phyloP scores from a whole-genome alignment of 441 rosid genomes.

The Gossypium trilobum region DNA sequence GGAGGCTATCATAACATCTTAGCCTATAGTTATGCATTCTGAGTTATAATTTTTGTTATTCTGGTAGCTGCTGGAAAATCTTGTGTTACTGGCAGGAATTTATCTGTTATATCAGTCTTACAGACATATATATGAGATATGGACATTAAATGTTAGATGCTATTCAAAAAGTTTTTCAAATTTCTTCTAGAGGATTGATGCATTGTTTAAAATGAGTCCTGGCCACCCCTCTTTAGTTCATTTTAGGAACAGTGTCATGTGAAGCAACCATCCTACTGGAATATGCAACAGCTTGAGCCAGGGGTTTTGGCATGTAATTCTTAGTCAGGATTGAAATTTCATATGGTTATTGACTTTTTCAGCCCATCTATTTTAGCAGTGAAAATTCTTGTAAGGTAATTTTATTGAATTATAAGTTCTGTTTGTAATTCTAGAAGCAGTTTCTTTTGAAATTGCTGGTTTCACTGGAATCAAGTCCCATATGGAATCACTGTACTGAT shows the following conservation, averaged over 20 bases:
- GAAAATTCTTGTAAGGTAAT: not conserved
- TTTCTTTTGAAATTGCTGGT: not conserved
- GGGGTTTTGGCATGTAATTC: not conserved
- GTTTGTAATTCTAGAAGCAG: not conserved
- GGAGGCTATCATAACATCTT: not conserved
- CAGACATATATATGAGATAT: not conserved
- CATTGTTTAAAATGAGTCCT: not conserved
- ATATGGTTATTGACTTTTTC: not conserved
- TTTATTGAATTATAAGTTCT: not conserved
- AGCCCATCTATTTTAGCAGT: not conserved
- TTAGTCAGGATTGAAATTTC: not conserved
- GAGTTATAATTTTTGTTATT: not conserved
- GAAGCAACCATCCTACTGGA: not conserved
- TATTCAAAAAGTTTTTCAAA: not conserved
- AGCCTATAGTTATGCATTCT: not conserved
- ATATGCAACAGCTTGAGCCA: not conserved
- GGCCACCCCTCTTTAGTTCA: not conserved
- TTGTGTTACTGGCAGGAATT: not conserved
- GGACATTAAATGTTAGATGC: not conserved
- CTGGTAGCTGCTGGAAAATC: not conserved
- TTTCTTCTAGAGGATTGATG: not conserved
- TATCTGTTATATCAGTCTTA: not conserved
- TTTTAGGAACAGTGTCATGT: not conserved
- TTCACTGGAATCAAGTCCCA: not conserved
- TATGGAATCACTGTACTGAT: not conserved